phyloP scores from a whole-genome alignment of 306 rosid genomes.

The Lathyrus tuberosus region DNA sequence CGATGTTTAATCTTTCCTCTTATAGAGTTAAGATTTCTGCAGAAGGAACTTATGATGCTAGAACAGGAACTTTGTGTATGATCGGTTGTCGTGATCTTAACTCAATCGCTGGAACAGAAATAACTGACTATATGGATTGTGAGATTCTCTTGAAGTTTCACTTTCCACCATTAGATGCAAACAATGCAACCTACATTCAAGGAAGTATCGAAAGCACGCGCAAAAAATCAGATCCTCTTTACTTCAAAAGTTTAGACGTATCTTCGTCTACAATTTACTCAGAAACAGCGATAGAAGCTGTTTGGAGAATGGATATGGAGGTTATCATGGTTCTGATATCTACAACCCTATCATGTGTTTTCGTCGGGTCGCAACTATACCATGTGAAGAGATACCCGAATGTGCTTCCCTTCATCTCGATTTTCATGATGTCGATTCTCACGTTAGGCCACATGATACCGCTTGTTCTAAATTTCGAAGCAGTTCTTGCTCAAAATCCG shows the following conservation, averaged over 20 bases:
- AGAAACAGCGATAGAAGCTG: constrained; percentile 7
- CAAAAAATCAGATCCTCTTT: constrained; percentile 46
- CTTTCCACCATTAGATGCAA: constrained; percentile 44
- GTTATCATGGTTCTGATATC: constrained; percentile 57
- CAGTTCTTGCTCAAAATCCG: constrained; percentile 44
- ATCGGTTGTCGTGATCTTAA: constrained; percentile 56
- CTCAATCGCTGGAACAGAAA: constrained; percentile 10
- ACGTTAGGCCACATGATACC: constrained; percentile 55
- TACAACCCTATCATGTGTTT: constrained; percentile 59
- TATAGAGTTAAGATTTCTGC: constrained; percentile 40
- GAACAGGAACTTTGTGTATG: constrained; percentile 71
- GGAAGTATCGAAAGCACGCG: constrained; percentile 64
- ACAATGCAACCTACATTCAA: constrained; percentile 21
- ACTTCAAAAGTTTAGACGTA: constrained; percentile 48
- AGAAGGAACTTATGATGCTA: constrained; percentile 64
- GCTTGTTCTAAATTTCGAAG: constrained; percentile 66
- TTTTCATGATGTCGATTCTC: constrained; percentile 56
- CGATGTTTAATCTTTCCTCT: constrained; percentile 25
- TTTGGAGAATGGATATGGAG: constrained; percentile 65
- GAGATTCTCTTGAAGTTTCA: constrained; percentile 56
- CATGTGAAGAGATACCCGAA: constrained; percentile 57
- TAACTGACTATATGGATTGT: constrained; percentile 49
- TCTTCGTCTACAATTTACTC: constrained; percentile 33
- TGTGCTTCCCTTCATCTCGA: constrained; percentile 59
- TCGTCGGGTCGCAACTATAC: constrained; percentile 54